These are phyloP conservation scores for Naganishia vaughanmartiniae DNA, from an alignment of 768 basidiomycete species.

Conservation along the genomic window DNA sequence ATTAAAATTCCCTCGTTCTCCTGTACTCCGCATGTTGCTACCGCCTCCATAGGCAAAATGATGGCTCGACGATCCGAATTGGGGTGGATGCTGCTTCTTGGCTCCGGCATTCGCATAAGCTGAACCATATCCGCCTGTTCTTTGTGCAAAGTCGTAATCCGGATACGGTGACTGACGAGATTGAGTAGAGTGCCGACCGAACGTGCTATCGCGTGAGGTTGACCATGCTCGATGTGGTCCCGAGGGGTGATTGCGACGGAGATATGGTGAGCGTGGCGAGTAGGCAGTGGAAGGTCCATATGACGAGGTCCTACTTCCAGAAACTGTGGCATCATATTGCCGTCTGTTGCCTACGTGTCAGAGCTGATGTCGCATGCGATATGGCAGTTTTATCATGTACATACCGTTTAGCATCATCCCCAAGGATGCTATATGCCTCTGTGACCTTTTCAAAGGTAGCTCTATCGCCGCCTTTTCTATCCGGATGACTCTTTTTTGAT, in stretches of 20 bases:
- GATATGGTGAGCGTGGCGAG: constrained; percentile 31
- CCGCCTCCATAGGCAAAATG: constrained; percentile 26
- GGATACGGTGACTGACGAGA: constrained; percentile 27
- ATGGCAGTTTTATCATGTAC: constrained; percentile 11
- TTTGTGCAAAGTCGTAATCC: constrained; percentile 33
- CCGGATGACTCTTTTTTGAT: constrained; percentile 50
- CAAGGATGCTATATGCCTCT: constrained; percentile 47
- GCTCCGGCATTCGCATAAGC: constrained; percentile 31
- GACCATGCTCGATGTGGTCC: constrained; percentile 41
- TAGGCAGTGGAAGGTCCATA: constrained; percentile 20
- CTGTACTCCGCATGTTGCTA: constrained; percentile 12
- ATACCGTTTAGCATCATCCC: constrained; percentile 47
- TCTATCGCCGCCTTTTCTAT: constrained; percentile 44
- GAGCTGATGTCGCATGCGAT: neutral
- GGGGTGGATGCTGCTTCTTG: constrained; percentile 24
- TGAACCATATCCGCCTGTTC: constrained; percentile 28
- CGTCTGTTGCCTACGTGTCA: constrained; percentile 2
- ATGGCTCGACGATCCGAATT: constrained; percentile 31
- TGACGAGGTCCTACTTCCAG: constrained; percentile 21
- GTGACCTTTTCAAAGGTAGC: constrained; percentile 47
- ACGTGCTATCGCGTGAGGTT: constrained; percentile 8
- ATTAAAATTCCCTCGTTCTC: constrained; percentile 15
- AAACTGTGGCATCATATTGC: constrained; percentile 20
- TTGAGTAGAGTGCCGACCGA: constrained; percentile 27
- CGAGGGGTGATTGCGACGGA: constrained; percentile 25